A percentile compares a stretch with the other conserved stretches of the same genome.
Evolutionary conservation across 768 basidiomycete species (phyloP).

Genomic region (Lentinula edodes): DNA sequence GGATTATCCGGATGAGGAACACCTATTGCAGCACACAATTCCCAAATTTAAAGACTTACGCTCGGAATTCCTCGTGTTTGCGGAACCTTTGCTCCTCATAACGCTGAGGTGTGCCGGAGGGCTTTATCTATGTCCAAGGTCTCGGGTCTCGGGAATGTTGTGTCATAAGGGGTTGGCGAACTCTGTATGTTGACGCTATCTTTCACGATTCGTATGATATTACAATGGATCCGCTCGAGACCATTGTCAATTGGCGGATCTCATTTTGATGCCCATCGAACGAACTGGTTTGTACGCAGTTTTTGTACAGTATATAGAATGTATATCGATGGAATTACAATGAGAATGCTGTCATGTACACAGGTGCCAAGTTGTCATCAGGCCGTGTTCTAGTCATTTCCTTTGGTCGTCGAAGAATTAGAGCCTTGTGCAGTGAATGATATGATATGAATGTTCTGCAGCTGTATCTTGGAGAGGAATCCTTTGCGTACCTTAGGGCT

Average conservation of each 20-base stretch:
- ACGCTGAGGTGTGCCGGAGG: not conserved
- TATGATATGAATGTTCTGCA: not conserved
- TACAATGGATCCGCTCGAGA: not conserved
- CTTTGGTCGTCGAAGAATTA: constrained; percentile 36
- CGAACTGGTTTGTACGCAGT: not conserved
- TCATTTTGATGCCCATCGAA: not conserved
- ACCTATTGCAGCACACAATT: not conserved
- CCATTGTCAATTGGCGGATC: not conserved
- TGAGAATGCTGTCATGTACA: constrained; percentile 56
- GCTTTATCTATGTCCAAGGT: not conserved
- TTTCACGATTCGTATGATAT: not conserved
- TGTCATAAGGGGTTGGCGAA: not conserved
- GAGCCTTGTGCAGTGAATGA: constrained; percentile 20
- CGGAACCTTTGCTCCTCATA: not conserved
- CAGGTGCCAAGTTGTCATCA: constrained; percentile 25
- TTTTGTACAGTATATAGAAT: not conserved
- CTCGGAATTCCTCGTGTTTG: not conserved
- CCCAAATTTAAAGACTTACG: not conserved
- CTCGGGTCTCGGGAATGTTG: not conserved
- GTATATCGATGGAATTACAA: constrained; percentile 14
- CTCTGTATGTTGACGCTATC: not conserved
- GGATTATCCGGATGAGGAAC: not conserved
- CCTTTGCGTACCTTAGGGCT: constrained; percentile 49
- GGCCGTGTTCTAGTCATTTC: constrained; percentile 4
- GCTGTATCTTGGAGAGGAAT: not conserved